phyloP scores from a whole-genome alignment of 106 monocot genomes.

The Agapanthus africanus region DNA sequence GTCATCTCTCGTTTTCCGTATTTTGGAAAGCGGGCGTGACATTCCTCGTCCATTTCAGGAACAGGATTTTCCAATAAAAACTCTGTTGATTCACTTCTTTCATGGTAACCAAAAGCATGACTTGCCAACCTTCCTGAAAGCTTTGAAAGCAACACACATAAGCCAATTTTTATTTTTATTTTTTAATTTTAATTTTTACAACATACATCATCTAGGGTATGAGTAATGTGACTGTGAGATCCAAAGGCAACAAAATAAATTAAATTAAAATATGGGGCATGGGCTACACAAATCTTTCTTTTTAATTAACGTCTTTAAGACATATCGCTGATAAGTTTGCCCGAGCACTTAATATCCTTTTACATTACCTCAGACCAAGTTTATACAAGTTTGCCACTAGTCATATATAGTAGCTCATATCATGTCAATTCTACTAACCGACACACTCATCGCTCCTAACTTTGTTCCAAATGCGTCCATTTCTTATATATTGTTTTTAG shows the following conservation, averaged over 20 bases:
- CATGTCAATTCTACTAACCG: no score
- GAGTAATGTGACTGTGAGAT: not conserved
- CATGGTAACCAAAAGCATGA: slow-evolving; percentile 2
- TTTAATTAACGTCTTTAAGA: no score
- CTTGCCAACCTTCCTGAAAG: slow-evolving; percentile 5
- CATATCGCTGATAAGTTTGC: no score
- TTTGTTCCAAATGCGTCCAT: not conserved
- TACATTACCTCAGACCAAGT: no score
- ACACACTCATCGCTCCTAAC: no score
- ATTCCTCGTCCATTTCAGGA: not conserved
- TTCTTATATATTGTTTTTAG: not conserved
- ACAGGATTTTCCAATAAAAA: not conserved
- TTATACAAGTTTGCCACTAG: no score
- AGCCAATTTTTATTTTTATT: no score
- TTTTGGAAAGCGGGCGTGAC: no score
- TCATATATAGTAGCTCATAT: no score
- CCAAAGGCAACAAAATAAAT: not conserved
- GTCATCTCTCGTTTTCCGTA: no score
- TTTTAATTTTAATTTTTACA: not conserved
- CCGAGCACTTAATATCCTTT: no score
- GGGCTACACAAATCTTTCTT: not conserved
- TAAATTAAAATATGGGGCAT: not conserved
- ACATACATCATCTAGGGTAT: not conserved
- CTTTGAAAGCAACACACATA: not conserved
- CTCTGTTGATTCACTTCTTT: slow-evolving; percentile 5